Evolutionary conservation across 2,329 filamentous ascomycete species (phyloP), one percentile per base, ranked within the genome.

Genomic region (Neurospora sp.): DNA sequence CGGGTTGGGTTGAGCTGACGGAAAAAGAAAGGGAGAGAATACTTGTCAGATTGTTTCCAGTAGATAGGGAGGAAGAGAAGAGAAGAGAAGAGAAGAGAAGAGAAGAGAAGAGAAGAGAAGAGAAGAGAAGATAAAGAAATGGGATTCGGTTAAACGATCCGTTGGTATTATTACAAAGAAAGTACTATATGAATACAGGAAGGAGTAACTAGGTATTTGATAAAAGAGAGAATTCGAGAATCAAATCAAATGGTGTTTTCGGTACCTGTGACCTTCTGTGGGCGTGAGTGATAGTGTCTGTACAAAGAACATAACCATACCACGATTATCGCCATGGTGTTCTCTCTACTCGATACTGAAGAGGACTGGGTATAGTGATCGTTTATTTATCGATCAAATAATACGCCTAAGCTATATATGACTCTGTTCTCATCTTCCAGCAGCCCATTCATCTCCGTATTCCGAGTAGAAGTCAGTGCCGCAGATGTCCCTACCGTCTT

Each of bases 401-500:
- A 19, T 19, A 46, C 9, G n/a, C n/a, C n/a, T 6, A 19, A 19
- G 42, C n/a, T 11, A 46, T 19, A 46, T 46, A 6, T 11, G 9
- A 4, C 42, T 11, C 4, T n/a, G 33, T 36, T 36, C 33, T 36
- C 33, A 7, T 7, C 5, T 36, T 36, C 33, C 1, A 36, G 1
- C 33, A 36, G 33, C 1, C 6, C 6, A 36, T 36, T 36, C 33
- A 36, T 36, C 7, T 36, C 33, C 33, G 33, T 36, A 36, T 36
- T 36, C 33, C 33, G 33, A 36, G 33, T 36, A 40, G 46, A 62
- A 62, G 52, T 62, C 52, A 17, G 28, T 62, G 15, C 13, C 52
- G 1, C 9, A 5, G 23, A 62, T 4, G 15, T 33, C 52, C 52
- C 52, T 62, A 62, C 52, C 75, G 73, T 70, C 74, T 73, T 38